These are phyloP conservation scores for Aspergillus transmontanensis DNA, from an alignment of 2,329 filamentous ascomycete species.

Conservation along the genomic window DNA sequence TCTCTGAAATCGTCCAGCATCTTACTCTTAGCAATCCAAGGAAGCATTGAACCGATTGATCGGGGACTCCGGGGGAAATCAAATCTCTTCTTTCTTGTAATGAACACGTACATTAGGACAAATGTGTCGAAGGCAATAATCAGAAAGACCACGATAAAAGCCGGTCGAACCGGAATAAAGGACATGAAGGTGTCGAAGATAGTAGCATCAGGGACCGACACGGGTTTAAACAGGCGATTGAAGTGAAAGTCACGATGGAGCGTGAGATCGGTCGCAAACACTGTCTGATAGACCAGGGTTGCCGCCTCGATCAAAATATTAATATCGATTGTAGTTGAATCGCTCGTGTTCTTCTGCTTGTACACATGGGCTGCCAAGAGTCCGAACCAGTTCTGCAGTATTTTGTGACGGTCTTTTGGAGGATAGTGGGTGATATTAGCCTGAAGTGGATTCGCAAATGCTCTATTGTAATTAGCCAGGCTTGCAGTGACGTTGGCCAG, in stretches of 20 bases:
- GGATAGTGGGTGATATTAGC: neutral
- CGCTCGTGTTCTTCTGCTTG: conserved; percentile 4
- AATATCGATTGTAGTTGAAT: neutral
- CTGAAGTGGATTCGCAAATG: conserved; percentile 5
- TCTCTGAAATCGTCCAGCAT: conserved; percentile 19
- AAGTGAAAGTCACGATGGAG: conserved; percentile 21
- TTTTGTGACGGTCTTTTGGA: conserved; percentile 3
- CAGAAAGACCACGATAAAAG: conserved; percentile 21
- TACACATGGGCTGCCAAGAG: conserved; percentile 18
- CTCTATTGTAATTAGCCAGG: conserved; percentile 17
- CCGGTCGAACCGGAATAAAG: conserved; percentile 16
- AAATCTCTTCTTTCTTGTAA: conserved; percentile 14
- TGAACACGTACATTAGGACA: conserved; percentile 23
- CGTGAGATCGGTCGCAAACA: conserved; percentile 20
- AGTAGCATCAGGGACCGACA: conserved; percentile 1
- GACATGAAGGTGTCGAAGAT: conserved; percentile 15
- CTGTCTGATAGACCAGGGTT: conserved; percentile 17
- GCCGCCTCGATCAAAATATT: conserved; percentile 10
- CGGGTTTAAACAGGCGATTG: neutral
- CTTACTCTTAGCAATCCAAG: conserved; percentile 18
- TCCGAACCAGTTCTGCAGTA: conserved; percentile 13
- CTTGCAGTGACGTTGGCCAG: conserved; percentile 19
- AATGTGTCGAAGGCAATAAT: conserved; percentile 21
- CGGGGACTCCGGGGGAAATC: conserved; percentile 20
- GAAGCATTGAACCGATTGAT: conserved; percentile 22